Evolutionary conservation across 2,329 filamentous ascomycete genomes (phyloP).

Genomic region (Paraphaeosphaeria sporulosa): DNA sequence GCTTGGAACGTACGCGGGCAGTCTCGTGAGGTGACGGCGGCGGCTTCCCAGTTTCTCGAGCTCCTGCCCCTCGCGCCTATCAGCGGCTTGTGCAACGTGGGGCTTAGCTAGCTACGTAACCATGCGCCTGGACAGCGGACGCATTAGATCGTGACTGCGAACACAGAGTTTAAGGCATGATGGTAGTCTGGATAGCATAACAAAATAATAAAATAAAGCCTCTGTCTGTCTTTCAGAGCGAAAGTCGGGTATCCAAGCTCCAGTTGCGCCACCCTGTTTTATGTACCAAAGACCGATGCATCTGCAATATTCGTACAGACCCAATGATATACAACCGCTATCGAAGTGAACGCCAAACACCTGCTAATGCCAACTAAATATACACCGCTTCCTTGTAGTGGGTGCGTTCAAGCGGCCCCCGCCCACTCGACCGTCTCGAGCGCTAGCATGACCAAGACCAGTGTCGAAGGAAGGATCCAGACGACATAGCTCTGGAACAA

Average conservation of each 20-base stretch:
- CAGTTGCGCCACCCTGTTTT: slow-evolving; percentile 1
- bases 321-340: background rate
- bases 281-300: background rate
- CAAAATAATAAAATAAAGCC: background rate
- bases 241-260: slow-evolving; percentile 11
- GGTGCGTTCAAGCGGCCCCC: slow-evolving; percentile 14
- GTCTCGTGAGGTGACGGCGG: background rate
- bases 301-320: slow-evolving; percentile 2
- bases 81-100: slow-evolving; percentile 9
- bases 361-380: background rate
- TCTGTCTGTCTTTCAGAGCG: background rate
- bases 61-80: slow-evolving; percentile 12
- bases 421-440: slow-evolving; percentile 95
- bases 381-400: background rate
- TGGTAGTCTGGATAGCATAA: too few species aligned
- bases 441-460: slow-evolving; percentile 88
- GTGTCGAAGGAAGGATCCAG: slow-evolving; percentile 94
- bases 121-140: background rate
- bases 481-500: slow-evolving; percentile 97
- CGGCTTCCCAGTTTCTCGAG: slow-evolving; percentile 11
- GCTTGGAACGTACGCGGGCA: background rate
- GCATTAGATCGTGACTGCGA: background rate
- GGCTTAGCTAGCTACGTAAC: slow-evolving; percentile 12
- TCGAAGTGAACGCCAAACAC: background rate
- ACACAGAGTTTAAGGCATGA: background rate